phyloP scores from a whole-genome alignment of 768 basidiomycete genomes.

The Amyloporia xantha region DNA sequence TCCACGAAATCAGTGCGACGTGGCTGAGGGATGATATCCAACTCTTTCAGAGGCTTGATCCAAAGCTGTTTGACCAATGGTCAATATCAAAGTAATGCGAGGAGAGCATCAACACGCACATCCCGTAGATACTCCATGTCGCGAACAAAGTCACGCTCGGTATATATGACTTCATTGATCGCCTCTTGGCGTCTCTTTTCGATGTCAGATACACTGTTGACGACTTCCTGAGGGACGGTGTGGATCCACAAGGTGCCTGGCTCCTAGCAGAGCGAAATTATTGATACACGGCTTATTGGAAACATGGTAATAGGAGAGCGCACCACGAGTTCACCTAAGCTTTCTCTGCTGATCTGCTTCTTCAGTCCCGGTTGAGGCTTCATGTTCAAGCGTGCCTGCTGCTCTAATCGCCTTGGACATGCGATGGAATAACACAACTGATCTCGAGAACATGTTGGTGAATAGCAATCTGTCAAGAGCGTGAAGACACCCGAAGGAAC shows the following conservation, averaged over 20 bases:
- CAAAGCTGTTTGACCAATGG: conserved; percentile 50
- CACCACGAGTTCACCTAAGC: conserved; percentile 73
- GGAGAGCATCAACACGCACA: conserved; percentile 38
- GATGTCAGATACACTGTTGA: conserved; percentile 83
- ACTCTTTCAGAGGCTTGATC: conserved; percentile 80
- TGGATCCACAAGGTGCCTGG: conserved; percentile 93
- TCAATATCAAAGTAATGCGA: background rate
- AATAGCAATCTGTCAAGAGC: conserved; percentile 94
- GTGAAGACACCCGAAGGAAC: conserved; percentile 95
- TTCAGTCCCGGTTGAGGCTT: conserved; percentile 86
- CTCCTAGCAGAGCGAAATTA: conserved; percentile 56
- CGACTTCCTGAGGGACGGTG: conserved; percentile 90
- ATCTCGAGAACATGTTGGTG: conserved; percentile 92
- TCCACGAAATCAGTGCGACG: conserved; percentile 80
- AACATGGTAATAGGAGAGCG: conserved; percentile 11
- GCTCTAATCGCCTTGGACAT: conserved; percentile 89
- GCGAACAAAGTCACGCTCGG: conserved; percentile 95
- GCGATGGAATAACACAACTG: conserved; percentile 96
- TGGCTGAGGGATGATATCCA: conserved; percentile 65
- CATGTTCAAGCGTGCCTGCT: conserved; percentile 91
- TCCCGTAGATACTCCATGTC: conserved; percentile 98
- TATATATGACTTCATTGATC: conserved; percentile 94
- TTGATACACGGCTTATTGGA: background rate
- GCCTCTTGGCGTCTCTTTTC: conserved; percentile 97
- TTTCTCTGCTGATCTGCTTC: conserved; percentile 77